Evolutionary conservation across 169 alveolate species (phyloP).

Genomic region (Perkinsus chesapeaki): DNA sequence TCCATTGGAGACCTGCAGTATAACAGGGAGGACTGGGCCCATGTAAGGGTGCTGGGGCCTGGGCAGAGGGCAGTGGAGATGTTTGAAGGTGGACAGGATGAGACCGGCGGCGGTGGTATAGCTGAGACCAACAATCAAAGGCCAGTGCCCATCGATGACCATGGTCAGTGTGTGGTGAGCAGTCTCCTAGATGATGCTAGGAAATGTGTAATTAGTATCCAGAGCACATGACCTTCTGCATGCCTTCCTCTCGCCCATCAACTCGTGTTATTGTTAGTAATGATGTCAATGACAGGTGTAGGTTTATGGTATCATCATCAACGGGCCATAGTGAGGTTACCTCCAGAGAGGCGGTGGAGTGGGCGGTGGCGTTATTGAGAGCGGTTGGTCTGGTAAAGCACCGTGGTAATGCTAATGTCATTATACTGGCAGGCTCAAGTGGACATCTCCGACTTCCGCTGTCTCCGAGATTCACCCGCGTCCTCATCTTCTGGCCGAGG

Average conservation of each 20-base stretch:
- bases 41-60: constrained; percentile 9
- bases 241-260: too few species aligned
- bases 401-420: neutral
- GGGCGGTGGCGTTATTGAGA: neutral
- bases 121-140: neutral
- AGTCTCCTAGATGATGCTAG: too few species aligned
- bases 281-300: neutral
- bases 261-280: neutral
- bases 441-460: neutral
- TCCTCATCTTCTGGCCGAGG: neutral
- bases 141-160: too few species aligned
- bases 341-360: neutral
- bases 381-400: neutral
- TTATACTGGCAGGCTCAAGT: neutral
- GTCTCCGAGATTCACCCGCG: neutral
- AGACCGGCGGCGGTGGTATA: neutral
- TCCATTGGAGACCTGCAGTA: neutral
- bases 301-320: neutral
- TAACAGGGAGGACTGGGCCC: constrained; percentile 4
- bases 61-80: neutral
- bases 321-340: neutral
- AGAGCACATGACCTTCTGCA: too few species aligned
- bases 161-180: too few species aligned
- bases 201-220: too few species aligned
- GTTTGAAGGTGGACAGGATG: neutral